Conservation (phyloP, 306 rosid species). For the Ochetophila trinervis region DNA sequence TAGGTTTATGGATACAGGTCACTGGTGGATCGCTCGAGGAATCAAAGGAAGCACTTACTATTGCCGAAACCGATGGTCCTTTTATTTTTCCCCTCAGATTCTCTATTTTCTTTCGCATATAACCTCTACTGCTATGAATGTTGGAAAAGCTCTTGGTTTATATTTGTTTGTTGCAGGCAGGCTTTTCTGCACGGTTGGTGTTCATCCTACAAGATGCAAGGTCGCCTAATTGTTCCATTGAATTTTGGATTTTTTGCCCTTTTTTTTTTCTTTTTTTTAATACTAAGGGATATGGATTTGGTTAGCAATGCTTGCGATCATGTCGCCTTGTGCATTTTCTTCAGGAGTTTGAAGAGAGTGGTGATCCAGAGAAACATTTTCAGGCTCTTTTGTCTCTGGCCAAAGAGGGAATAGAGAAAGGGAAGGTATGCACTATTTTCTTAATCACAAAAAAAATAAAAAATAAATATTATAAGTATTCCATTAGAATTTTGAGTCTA, state of each 20-base stretch:
- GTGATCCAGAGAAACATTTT: slow-evolving; percentile 88
- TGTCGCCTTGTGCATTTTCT: slow-evolving; percentile 27
- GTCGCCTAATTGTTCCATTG: slow-evolving; percentile 35
- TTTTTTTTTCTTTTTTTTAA: not conserved
- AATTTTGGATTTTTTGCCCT: slow-evolving; percentile 10
- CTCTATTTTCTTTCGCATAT: not conserved
- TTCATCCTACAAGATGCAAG: slow-evolving; percentile 98
- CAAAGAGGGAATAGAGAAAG: slow-evolving; percentile 86
- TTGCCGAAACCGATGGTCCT: slow-evolving; percentile 90
- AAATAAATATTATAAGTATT: not conserved
- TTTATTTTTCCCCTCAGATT: not conserved
- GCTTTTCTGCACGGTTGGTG: slow-evolving; percentile 92
- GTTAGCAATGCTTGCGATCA: slow-evolving; percentile 26
- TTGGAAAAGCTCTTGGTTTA: not conserved
- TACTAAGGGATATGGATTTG: not conserved
- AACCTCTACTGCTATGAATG: not conserved
- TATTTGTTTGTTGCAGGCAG: slow-evolving; percentile 47
- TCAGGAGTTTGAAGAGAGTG: slow-evolving; percentile 87
- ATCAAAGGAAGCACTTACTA: slow-evolving; percentile 82
- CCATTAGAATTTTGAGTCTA: not conserved
- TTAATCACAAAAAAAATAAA: not conserved
- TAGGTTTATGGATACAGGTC: slow-evolving; percentile 55
- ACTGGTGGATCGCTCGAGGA: slow-evolving; percentile 96
- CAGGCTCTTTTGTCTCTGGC: slow-evolving; percentile 82
- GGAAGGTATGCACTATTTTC: slow-evolving; percentile 53